Evolutionary conservation across 202 grass and related monocot genomes (phyloP).

Genomic region (Panicum hallii): DNA sequence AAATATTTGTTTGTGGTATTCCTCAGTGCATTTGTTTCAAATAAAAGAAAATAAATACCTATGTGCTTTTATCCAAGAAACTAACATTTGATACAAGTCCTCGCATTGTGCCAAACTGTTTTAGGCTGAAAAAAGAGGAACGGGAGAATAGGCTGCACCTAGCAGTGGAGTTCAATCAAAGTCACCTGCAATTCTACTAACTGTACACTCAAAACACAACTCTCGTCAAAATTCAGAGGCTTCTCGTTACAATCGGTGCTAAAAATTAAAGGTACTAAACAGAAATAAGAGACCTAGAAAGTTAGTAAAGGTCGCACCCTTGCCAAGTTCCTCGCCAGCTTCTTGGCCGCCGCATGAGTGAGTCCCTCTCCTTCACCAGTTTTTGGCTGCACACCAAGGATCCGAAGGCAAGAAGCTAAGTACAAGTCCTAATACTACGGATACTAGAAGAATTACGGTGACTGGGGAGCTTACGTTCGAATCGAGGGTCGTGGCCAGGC

Average conservation of each 20-base stretch:
- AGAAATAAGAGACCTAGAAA: constrained; percentile 13
- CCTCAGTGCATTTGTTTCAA: too few relatives aligned
- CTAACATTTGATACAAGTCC: too few relatives aligned
- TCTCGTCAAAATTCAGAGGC: constrained; percentile 9
- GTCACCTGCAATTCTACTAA: too few relatives aligned
- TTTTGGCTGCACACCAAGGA: constrained; percentile 62
- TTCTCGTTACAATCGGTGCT: background rate
- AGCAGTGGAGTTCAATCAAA: too few relatives aligned
- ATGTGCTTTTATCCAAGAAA: too few relatives aligned
- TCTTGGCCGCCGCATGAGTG: constrained; percentile 70
- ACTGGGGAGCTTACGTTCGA: constrained; percentile 64
- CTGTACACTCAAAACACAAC: background rate
- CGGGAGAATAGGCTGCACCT: too few relatives aligned
- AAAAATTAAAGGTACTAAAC: background rate
- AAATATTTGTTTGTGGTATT: too few relatives aligned
- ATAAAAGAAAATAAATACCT: too few relatives aligned
- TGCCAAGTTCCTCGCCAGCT: constrained; percentile 76
- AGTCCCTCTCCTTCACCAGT: constrained; percentile 83
- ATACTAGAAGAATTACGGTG: background rate
- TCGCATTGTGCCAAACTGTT: too few relatives aligned
- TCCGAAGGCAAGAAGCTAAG: background rate
- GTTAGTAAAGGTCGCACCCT: constrained; percentile 59
- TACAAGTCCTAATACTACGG: background rate
- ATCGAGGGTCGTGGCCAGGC: constrained; percentile 64
- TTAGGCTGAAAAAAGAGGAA: too few relatives aligned